These are phyloP conservation scores for Cyclotella sp. DNA, from an alignment of 108 stramenopile species.

Conservation along the genomic window DNA sequence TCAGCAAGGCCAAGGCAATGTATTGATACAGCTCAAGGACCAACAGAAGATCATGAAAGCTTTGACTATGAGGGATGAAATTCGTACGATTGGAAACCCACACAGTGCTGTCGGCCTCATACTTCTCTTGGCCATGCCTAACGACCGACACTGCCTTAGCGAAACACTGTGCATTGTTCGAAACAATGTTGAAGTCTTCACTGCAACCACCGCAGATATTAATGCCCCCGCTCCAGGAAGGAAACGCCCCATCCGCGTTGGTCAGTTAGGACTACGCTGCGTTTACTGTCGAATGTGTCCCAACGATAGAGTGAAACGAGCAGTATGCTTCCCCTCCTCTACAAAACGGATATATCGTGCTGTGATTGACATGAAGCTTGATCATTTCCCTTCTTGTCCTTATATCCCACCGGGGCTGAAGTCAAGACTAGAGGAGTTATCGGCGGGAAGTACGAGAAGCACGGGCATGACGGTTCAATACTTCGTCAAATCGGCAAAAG, in stretches of 20 bases:
- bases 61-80: constrained; percentile 40
- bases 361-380: constrained; percentile 94
- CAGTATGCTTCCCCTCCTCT: constrained; percentile 89
- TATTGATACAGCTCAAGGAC: constrained; percentile 31
- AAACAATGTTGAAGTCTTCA: constrained; percentile 90
- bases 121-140: constrained; percentile 75
- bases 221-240: constrained; percentile 90
- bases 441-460: constrained; percentile 75
- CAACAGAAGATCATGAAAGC: constrained; percentile 48
- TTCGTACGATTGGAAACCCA: constrained; percentile 53
- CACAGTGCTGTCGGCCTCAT: constrained; percentile 37
- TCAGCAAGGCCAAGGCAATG: background rate
- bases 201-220: constrained; percentile 80
- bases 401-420: constrained; percentile 80
- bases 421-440: constrained; percentile 69
- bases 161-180: constrained; percentile 89
- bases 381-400: constrained; percentile 85
- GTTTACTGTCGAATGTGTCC: constrained; percentile 83
- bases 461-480: constrained; percentile 93
- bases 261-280: constrained; percentile 90
- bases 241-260: constrained; percentile 82
- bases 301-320: constrained; percentile 87
- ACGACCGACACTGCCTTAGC: constrained; percentile 86
- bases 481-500: constrained; percentile 79
- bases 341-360: constrained; percentile 89